These are phyloP conservation scores for Boletus sp. DNA, from an alignment of 768 basidiomycete genomes.

Conservation along the genomic window DNA sequence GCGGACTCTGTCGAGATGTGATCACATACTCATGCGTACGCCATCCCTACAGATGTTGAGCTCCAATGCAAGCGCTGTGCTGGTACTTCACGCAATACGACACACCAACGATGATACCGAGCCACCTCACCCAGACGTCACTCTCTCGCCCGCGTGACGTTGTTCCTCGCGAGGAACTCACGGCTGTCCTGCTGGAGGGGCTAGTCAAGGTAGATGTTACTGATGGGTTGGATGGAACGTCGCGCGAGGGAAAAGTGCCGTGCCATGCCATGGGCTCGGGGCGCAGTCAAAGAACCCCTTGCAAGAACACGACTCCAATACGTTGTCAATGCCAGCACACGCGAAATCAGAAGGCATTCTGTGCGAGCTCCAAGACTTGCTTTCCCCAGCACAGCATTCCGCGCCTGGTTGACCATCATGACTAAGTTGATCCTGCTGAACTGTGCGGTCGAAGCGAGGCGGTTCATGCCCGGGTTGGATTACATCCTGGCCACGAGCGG, in stretches of 20 bases:
- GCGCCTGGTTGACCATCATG: conserved; percentile 81
- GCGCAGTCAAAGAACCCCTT: conserved; percentile 72
- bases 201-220: too few relatives aligned
- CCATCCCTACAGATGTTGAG: too few relatives aligned
- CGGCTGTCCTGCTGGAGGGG: too few relatives aligned
- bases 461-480: conserved; percentile 90
- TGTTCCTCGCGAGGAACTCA: conserved; percentile 62
- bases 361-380: conserved; percentile 62
- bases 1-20: too few relatives aligned
- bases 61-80: too few relatives aligned
- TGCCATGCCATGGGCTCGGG: conserved; percentile 66
- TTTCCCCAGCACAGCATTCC: conserved; percentile 81
- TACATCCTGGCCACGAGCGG: conserved; percentile 93
- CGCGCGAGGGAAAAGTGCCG: conserved; percentile 55
- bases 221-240: too few relatives aligned
- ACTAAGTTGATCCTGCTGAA: conserved; percentile 69
- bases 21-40: too few relatives aligned
- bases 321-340: conserved; percentile 9
- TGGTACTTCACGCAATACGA: too few relatives aligned
- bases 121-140: too few relatives aligned
- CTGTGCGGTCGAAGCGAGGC: conserved; percentile 73
- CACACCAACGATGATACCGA: conserved; percentile 33
- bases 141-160: conserved; percentile 59
- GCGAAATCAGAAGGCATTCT: conserved; percentile 18
- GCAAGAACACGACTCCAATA: not conserved